Percentiles rank a stretch among this genome's conserved stretches.
phyloP scores from a whole-genome alignment of 2,329 filamentous ascomycete genomes.

The Aspergillus ruber region DNA sequence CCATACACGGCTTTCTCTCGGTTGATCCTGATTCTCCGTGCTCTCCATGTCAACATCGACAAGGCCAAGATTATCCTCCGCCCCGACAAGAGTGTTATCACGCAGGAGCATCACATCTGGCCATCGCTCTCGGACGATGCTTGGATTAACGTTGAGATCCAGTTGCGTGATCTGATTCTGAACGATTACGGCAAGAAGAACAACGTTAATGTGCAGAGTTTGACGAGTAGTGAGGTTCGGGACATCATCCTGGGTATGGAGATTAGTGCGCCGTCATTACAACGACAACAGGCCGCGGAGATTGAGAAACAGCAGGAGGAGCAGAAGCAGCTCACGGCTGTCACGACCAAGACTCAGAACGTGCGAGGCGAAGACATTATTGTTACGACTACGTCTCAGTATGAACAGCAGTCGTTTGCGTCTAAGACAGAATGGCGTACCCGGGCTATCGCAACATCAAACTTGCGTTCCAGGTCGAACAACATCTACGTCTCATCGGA shows the following conservation, averaged over 20 bases:
- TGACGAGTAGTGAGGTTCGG: conserved; percentile 93
- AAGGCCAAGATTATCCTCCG: conserved; percentile 94
- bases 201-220: conserved; percentile 95
- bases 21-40: conserved; percentile 85
- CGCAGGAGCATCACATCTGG: conserved; percentile 98
- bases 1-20: conserved; percentile 98
- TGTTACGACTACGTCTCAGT: conserved; percentile 95
- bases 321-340: conserved; percentile 90
- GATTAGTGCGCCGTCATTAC: conserved; percentile 94
- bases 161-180: conserved; percentile 87
- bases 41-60: conserved; percentile 94
- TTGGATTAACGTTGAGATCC: conserved; percentile 99
- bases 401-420: conserved; percentile 94
- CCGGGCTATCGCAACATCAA: conserved; percentile 90
- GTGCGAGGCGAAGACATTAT: conserved; percentile 96
- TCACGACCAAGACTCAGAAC: conserved; percentile 97
- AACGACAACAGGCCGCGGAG: conserved; percentile 95
- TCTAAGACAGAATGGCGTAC: conserved; percentile 99
- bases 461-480: conserved; percentile 86
- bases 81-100: conserved; percentile 96
- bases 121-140: conserved; percentile 88
- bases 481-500: conserved; percentile 98
- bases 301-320: conserved; percentile 99
- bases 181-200: conserved; percentile 99
- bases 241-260: conserved; percentile 99